These are phyloP conservation scores for Eucalyptus shirleyi DNA, from an alignment of 345 rosid genomes.

Conservation along the genomic window DNA sequence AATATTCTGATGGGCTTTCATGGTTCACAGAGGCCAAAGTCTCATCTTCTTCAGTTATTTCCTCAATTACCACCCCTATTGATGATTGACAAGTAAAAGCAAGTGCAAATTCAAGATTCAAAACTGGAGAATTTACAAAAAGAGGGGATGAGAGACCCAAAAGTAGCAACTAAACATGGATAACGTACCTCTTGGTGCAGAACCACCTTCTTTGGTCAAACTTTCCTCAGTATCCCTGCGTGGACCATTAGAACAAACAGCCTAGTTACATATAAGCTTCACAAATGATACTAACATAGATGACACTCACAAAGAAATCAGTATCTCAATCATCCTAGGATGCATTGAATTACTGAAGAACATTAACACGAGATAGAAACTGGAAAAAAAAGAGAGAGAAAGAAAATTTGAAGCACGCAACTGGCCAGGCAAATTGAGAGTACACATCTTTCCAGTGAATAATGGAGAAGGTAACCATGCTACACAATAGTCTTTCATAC, in stretches of 20 bases:
- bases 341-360: not conserved
- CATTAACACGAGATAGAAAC: not conserved
- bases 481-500: not conserved
- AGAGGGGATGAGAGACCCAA: not conserved
- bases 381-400: not conserved
- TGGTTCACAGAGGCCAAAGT: slow-evolving; percentile 16
- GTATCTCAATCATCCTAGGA: not conserved
- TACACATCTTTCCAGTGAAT: not conserved
- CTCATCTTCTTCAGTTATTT: slow-evolving; percentile 51
- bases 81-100: not conserved
- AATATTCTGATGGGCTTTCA: slow-evolving; percentile 6
- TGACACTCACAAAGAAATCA: not conserved
- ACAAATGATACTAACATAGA: not conserved
- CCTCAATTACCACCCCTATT: slow-evolving; percentile 63
- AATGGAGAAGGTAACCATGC: not conserved
- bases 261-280: not conserved
- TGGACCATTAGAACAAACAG: not conserved
- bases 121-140: not conserved
- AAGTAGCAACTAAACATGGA: not conserved
- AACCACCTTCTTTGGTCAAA: slow-evolving; percentile 36
- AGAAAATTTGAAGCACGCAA: not conserved
- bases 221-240: slow-evolving; percentile 47
- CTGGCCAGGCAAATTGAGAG: not conserved
- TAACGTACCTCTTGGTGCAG: slow-evolving; percentile 32
- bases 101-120: not conserved